These are phyloP conservation scores for Trichoderma harzianum DNA, from an alignment of 2,329 filamentous ascomycete genomes.

Conservation along the genomic window DNA sequence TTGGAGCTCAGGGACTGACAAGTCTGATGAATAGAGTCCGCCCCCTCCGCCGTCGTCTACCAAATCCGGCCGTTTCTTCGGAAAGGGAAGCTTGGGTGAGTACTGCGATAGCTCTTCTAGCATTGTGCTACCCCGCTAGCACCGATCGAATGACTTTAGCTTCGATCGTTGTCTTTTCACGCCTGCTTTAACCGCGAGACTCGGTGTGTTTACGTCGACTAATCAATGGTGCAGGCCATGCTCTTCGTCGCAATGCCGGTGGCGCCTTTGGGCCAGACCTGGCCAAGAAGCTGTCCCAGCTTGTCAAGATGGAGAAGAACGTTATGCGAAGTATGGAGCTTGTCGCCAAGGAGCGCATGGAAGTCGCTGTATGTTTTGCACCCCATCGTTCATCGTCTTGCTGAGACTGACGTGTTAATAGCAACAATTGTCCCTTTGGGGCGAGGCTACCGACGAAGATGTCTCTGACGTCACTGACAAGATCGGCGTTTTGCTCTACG, in stretches of 20 bases:
- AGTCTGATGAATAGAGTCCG: slow-evolving; percentile 64
- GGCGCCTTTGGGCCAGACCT: slow-evolving; percentile 82
- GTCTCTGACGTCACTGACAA: slow-evolving; percentile 99
- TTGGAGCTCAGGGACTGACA: background rate
- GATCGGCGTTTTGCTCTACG: slow-evolving; percentile 94
- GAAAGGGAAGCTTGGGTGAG: slow-evolving; percentile 80
- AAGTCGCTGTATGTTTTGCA: slow-evolving; percentile 75
- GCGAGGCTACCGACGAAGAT: slow-evolving; percentile 91
- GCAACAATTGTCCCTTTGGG: slow-evolving; percentile 99
- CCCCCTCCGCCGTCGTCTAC: slow-evolving; percentile 88
- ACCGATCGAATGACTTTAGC: background rate
- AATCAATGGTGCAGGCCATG: slow-evolving; percentile 48
- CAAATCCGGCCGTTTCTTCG: slow-evolving; percentile 86
- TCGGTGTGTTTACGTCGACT: background rate
- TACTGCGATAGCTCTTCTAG: slow-evolving; percentile 22
- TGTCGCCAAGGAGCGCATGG: slow-evolving; percentile 94
- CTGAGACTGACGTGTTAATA: slow-evolving; percentile 34
- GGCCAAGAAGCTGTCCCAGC: slow-evolving; percentile 93
- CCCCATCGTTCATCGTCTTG: background rate
- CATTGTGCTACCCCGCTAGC: background rate
- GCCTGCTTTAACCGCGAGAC: background rate
- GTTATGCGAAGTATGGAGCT: slow-evolving; percentile 98
- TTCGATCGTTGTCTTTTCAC: background rate
- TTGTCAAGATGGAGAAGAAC: slow-evolving; percentile 99
- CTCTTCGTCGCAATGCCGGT: slow-evolving; percentile 68